phyloP scores from a whole-genome alignment of 139 green algal genomes.

The Coelastrella sp. region DNA sequence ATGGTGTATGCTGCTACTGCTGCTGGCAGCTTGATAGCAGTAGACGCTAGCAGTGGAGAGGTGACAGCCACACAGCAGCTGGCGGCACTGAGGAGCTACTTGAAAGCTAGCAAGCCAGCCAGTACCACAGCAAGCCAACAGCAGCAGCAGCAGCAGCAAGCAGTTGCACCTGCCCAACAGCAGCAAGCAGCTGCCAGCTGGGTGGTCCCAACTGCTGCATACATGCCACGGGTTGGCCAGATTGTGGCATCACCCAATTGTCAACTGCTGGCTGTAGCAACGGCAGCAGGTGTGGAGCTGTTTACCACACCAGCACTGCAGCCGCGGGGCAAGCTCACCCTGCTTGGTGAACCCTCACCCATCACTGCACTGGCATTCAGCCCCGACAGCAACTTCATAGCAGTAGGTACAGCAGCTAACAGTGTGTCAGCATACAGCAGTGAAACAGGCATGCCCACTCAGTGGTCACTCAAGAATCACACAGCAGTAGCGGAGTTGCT shows the following conservation, averaged over 20 bases:
- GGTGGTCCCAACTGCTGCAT: background rate
- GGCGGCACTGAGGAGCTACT: background rate
- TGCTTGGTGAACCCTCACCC: conserved; percentile 59
- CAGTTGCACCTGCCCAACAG: background rate
- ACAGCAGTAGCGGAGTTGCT: conserved; percentile 47
- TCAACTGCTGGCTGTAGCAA: conserved; percentile 68
- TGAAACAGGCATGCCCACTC: conserved; percentile 44
- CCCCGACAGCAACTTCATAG: conserved; percentile 61
- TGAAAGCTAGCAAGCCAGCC: background rate
- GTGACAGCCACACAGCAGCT: conserved; percentile 20
- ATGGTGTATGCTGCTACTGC: conserved; percentile 49
- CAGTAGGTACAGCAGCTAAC: conserved; percentile 56
- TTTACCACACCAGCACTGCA: conserved; percentile 34
- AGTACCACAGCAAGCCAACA: background rate
- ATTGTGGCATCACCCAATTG: conserved; percentile 77
- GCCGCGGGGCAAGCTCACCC: conserved; percentile 41
- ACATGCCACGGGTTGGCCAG: conserved; percentile 60
- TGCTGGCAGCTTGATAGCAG: background rate
- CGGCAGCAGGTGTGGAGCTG: conserved; percentile 57
- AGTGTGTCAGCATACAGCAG: conserved; percentile 62
- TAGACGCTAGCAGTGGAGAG: conserved; percentile 14
- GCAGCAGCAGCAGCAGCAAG: conserved; percentile 39
- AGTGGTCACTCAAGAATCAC: conserved; percentile 53
- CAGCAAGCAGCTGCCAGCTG: conserved; percentile 6
- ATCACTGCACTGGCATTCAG: conserved; percentile 71